phyloP scores from a whole-genome alignment of 331 rosid species.

The Pyracantha coccinea region DNA sequence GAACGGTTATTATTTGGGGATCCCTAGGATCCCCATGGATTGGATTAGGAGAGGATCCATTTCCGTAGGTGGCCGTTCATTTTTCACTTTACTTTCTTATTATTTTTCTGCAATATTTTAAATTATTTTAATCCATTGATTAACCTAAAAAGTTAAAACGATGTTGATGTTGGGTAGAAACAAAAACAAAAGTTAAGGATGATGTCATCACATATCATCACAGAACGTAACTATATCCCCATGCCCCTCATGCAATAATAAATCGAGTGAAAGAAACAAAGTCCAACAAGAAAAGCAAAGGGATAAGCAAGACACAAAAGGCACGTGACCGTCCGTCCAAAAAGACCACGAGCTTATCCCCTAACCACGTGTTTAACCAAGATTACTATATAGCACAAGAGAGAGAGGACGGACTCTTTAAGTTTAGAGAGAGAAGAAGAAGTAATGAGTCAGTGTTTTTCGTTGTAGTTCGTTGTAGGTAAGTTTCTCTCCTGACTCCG shows the following conservation, averaged over 20 bases:
- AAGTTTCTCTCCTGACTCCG: no score
- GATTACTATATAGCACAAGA: not conserved
- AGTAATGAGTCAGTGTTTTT: not conserved
- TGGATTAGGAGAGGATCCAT: no score
- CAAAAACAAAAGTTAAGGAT: not conserved
- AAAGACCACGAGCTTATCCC: slow-evolving; percentile 6
- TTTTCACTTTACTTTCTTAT: no score
- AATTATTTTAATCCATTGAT: not conserved
- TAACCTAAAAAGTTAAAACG: not conserved
- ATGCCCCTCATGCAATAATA: not conserved
- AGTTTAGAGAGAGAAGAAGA: not conserved
- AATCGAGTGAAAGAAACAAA: not conserved
- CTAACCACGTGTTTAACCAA: slow-evolving; percentile 28
- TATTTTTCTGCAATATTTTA: no score
- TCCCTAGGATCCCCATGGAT: no score
- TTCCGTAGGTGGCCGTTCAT: no score
- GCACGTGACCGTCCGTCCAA: slow-evolving; percentile 35
- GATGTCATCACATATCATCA: not conserved
- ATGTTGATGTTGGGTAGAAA: not conserved
- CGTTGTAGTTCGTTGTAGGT: accelerated
- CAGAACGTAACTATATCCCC: not conserved
- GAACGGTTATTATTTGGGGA: no score
- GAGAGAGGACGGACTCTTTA: not conserved
- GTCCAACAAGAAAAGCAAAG: not conserved
- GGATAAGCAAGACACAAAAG: slow-evolving; percentile 12